phyloP scores from a whole-genome alignment of 225 moss, liverwort and hornwort genomes.

The Sphagnum contortum region DNA sequence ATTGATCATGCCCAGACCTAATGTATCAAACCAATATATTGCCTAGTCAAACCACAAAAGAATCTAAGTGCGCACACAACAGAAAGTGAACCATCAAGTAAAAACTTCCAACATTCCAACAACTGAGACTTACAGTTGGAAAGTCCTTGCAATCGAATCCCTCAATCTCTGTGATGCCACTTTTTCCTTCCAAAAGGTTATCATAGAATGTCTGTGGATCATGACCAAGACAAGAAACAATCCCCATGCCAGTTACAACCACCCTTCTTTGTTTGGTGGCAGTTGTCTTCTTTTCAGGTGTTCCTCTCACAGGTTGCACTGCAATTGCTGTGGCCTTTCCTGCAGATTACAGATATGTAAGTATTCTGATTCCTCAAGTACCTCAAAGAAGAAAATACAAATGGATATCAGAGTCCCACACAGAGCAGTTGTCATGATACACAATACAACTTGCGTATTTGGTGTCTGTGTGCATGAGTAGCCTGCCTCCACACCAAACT shows the following conservation, averaged over 20 bases:
- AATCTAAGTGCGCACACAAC: too few relatives aligned
- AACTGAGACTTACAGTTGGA: constrained; percentile 46
- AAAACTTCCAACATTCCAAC: too few relatives aligned
- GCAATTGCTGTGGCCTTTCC: constrained; percentile 76
- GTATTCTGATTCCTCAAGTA: background rate
- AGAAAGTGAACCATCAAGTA: too few relatives aligned
- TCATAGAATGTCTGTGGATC: constrained; percentile 68
- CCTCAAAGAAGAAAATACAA: background rate
- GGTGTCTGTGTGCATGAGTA: too few relatives aligned
- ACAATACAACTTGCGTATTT: too few relatives aligned
- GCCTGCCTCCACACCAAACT: too few relatives aligned
- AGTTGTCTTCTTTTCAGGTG: constrained; percentile 42
- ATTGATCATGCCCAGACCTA: too few relatives aligned
- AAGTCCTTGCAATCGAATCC: constrained; percentile 87
- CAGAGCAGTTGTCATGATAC: too few relatives aligned
- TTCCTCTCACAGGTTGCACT: constrained; percentile 70
- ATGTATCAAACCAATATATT: too few relatives aligned
- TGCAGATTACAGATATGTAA: constrained; percentile 12
- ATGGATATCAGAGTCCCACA: too few relatives aligned
- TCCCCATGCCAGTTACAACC: constrained; percentile 89
- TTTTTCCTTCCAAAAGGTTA: constrained; percentile 74
- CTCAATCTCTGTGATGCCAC: constrained; percentile 74
- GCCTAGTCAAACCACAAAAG: too few relatives aligned
- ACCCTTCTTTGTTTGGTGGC: constrained; percentile 73
- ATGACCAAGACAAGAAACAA: constrained; percentile 84